Percentiles rank a stretch among this genome's conserved stretches.
These are phyloP conservation scores for Xylaria sp. DNA, from an alignment of 2,329 filamentous ascomycete species.

Conservation along the genomic window DNA sequence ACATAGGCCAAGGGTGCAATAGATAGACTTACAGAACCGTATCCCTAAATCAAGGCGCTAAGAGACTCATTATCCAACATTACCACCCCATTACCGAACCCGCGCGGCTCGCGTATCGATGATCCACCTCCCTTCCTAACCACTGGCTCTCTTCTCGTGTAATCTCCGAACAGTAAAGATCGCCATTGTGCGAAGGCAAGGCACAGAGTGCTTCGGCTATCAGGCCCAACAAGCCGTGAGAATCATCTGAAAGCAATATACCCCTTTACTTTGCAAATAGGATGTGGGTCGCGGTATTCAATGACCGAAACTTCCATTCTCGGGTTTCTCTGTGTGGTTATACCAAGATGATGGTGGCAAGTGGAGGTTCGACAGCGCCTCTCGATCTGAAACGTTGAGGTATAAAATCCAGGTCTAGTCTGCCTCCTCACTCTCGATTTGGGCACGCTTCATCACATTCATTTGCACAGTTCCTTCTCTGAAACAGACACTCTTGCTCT, in stretches of 20 bases:
- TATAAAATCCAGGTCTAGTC: slow-evolving; percentile 24
- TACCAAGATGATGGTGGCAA: slow-evolving; percentile 3
- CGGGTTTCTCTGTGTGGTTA: neutral
- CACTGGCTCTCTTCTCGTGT: slow-evolving; percentile 20
- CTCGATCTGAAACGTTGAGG: neutral
- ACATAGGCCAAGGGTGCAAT: neutral
- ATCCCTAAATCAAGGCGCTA: neutral
- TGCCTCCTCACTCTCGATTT: neutral
- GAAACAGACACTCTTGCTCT: neutral
- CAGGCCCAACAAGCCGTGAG: slow-evolving; percentile 30
- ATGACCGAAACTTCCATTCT: slow-evolving; percentile 22
- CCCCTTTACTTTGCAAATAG: slow-evolving; percentile 21
- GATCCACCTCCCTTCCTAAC: slow-evolving; percentile 21
- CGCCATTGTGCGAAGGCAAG: slow-evolving; percentile 15
- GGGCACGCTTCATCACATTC: slow-evolving; percentile 16
- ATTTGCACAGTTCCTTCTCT: neutral
- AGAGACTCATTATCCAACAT: neutral
- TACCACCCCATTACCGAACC: neutral
- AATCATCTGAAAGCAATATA: slow-evolving; percentile 27
- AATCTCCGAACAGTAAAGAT: slow-evolving; percentile 24
- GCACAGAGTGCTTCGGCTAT: slow-evolving; percentile 21
- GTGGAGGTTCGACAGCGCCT: neutral
- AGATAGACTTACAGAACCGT: neutral
- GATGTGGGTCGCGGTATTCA: slow-evolving; percentile 21
- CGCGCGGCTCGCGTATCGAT: slow-evolving; percentile 13